Conservation (phyloP, 306 rosid genomes). For the Trifolium subterraneum region DNA sequence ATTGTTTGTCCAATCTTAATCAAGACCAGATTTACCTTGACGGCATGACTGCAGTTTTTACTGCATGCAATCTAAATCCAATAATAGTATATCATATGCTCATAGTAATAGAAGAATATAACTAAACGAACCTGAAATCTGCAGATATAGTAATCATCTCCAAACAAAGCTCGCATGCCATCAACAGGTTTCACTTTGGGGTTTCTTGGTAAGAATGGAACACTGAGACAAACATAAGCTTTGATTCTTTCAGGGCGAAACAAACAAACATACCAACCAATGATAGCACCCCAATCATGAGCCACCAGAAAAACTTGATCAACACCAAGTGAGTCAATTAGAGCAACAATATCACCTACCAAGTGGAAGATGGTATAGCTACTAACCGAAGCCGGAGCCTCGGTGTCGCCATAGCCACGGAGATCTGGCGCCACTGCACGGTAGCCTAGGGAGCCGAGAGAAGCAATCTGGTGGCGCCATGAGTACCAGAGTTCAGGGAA, state of each 20-base stretch:
- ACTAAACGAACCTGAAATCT: constrained; percentile 47
- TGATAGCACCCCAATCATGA: constrained; percentile 48
- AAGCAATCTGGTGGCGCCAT: constrained; percentile 47
- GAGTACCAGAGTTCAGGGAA: constrained; percentile 56
- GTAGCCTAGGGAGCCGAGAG: constrained; percentile 43
- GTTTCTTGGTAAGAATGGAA: constrained; percentile 24
- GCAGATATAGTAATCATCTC: constrained; percentile 50
- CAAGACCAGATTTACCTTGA: too few species aligned
- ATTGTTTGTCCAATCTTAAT: too few species aligned
- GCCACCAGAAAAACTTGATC: constrained; percentile 44
- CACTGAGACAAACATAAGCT: constrained; percentile 45
- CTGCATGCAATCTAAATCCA: too few species aligned
- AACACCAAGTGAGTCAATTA: constrained; percentile 30
- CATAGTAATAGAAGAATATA: too few species aligned
- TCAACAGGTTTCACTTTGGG: constrained; percentile 26
- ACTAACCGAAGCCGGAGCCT: not conserved
- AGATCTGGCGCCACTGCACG: constrained; percentile 44
- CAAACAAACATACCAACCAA: constrained; percentile 46
- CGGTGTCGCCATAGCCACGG: constrained; percentile 49
- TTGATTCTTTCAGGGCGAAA: constrained; percentile 43
- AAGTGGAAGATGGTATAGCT: constrained; percentile 36
- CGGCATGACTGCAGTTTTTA: too few species aligned
- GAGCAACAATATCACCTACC: constrained; percentile 41
- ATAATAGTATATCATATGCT: too few species aligned
- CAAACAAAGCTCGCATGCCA: constrained; percentile 29